Evolutionary conservation across 2,329 filamentous ascomycete genomes (phyloP).

Genomic region (Botrytis sinoallii): DNA sequence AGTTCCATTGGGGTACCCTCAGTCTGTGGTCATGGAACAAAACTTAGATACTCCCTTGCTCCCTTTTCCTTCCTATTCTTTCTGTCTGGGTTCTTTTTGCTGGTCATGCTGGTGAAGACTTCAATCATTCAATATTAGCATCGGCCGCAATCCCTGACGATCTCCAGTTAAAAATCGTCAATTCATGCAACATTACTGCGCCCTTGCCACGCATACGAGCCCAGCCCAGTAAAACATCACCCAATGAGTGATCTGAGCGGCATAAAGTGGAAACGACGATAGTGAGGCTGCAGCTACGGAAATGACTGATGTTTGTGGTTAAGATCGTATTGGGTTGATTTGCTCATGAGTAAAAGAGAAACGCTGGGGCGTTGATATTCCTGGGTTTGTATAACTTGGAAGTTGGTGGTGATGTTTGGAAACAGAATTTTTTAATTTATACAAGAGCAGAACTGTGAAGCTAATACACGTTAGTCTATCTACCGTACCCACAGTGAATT

Average conservation of each 20-base stretch:
- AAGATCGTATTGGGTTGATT: slow-evolving; percentile 6
- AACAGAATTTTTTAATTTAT: neutral
- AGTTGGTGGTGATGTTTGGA: neutral
- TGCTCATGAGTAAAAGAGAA: neutral
- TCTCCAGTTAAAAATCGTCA: slow-evolving; percentile 15
- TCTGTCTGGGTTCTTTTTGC: slow-evolving; percentile 1
- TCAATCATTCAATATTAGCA: slow-evolving; percentile 6
- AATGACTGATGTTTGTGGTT: slow-evolving; percentile 16
- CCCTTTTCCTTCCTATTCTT: slow-evolving; percentile 4
- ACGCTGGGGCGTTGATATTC: neutral
- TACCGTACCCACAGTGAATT: neutral
- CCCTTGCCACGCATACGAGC: slow-evolving; percentile 15
- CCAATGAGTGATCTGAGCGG: slow-evolving; percentile 15
- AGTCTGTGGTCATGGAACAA: slow-evolving; percentile 1
- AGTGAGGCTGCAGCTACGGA: slow-evolving; percentile 15
- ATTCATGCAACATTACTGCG: slow-evolving; percentile 11
- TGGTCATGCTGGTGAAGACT: slow-evolving; percentile 9
- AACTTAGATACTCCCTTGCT: neutral
- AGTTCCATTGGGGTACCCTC: neutral
- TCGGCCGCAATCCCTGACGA: neutral
- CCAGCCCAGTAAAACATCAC: slow-evolving; percentile 11
- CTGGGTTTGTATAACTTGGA: slow-evolving; percentile 6
- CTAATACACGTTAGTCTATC: neutral
- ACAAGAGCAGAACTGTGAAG: neutral
- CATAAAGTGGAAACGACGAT: slow-evolving; percentile 6